Conservation (phyloP, 2,329 filamentous ascomycete species). For the Ascosphaera apis region DNA sequence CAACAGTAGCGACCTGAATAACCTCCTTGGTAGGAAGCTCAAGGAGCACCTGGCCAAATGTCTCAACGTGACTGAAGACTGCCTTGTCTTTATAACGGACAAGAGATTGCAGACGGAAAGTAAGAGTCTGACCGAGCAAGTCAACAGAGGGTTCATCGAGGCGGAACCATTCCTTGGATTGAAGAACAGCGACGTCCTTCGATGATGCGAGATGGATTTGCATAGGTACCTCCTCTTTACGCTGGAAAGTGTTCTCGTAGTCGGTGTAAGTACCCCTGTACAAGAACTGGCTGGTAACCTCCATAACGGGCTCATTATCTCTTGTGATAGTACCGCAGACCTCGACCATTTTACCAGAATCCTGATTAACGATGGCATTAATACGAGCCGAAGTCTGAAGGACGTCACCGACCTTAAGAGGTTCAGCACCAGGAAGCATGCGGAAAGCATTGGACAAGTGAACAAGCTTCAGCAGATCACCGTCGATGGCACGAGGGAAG, state of each 20-base stretch:
- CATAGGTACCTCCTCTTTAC: constrained; percentile 87
- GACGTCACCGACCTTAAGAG: constrained; percentile 84
- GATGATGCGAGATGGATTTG: constrained; percentile 68
- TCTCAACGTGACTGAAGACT: constrained; percentile 78
- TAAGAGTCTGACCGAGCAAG: constrained; percentile 76
- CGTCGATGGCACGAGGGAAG: constrained; percentile 89
- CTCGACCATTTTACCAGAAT: constrained; percentile 98
- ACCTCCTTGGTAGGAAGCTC: constrained; percentile 94
- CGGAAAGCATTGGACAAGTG: constrained; percentile 95
- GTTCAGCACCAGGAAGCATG: constrained; percentile 89
- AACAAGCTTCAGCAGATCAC: constrained; percentile 84
- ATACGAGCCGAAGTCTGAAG: constrained; percentile 85
- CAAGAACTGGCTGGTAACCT: constrained; percentile 93
- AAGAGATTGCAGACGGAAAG: constrained; percentile 83
- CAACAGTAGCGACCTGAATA: constrained; percentile 89
- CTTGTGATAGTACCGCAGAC: constrained; percentile 93
- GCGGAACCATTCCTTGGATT: constrained; percentile 95
- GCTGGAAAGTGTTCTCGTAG: constrained; percentile 95
- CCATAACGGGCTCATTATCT: constrained; percentile 72
- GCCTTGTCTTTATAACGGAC: constrained; percentile 88
- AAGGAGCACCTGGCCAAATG: constrained; percentile 72
- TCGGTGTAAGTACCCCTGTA: constrained; percentile 86
- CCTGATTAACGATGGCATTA: constrained; percentile 95
- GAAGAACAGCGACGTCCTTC: constrained; percentile 81
- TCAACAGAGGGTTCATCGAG: constrained; percentile 67